Evolutionary conservation across 768 basidiomycete genomes (phyloP).

Genomic region (Mycena latifolia): DNA sequence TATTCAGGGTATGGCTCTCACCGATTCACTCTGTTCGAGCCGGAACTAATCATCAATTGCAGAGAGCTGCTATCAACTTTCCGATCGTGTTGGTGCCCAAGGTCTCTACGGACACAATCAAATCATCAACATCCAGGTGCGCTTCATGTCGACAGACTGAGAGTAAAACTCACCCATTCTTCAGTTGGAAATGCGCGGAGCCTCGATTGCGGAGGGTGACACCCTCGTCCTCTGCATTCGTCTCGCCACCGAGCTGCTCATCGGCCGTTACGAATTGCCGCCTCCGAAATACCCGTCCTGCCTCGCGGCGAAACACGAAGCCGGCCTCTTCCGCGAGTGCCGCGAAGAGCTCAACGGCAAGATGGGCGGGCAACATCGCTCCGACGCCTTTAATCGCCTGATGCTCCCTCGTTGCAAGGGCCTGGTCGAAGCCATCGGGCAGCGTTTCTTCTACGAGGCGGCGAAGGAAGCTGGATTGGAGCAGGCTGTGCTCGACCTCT

Average conservation of each 20-base stretch:
- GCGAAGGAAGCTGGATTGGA: slow-evolving; percentile 3
- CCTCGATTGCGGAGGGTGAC: slow-evolving; percentile 9
- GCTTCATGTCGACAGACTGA: neutral
- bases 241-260: slow-evolving; percentile 14
- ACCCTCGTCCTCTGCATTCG: slow-evolving; percentile 4
- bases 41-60: neutral
- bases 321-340: neutral
- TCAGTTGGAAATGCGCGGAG: slow-evolving; percentile 17
- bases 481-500: slow-evolving; percentile 3
- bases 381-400: slow-evolving; percentile 5
- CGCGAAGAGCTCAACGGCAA: neutral
- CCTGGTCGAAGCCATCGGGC: slow-evolving; percentile 5
- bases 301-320: neutral
- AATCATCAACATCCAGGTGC: slow-evolving; percentile 8
- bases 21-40: no score
- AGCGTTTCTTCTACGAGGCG: slow-evolving; percentile 10
- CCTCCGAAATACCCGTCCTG: neutral
- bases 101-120: slow-evolving; percentile 15
- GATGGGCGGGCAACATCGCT: neutral
- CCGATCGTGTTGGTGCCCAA: slow-evolving; percentile 1
- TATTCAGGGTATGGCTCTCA: slow-evolving; percentile 10
- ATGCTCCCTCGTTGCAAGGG: neutral
- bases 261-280: slow-evolving; percentile 1
- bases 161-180: neutral
- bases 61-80: slow-evolving; percentile 6